Evolutionary conservation across 257 asterid species (phyloP).

Genomic region (Striga asiatica): DNA sequence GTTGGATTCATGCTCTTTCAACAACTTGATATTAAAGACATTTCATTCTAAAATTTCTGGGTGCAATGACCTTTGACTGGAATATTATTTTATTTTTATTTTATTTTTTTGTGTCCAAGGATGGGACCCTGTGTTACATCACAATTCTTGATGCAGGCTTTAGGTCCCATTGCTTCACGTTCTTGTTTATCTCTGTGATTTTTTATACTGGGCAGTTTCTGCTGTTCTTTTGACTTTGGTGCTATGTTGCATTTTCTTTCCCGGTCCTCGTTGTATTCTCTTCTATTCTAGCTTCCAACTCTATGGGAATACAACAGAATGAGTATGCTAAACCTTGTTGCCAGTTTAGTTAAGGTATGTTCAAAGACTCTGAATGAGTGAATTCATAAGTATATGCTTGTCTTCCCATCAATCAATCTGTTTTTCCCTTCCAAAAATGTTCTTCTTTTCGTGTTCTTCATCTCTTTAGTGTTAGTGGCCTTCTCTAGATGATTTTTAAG

Average conservation of each 20-base stretch:
- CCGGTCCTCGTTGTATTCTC: constrained; percentile 12
- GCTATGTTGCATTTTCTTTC: constrained; percentile 1
- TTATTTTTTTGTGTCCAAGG: background rate
- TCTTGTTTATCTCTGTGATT: background rate
- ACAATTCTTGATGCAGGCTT: background rate
- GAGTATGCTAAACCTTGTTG: constrained; percentile 85
- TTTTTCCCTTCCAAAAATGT: background rate
- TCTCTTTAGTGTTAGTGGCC: background rate
- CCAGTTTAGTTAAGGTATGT: constrained; percentile 62
- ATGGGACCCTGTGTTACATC: background rate
- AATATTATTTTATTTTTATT: too few relatives aligned
- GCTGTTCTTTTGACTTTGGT: background rate
- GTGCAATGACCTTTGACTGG: background rate
- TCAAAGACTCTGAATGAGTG: background rate
- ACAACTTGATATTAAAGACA: background rate
- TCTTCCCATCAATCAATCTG: too few relatives aligned
- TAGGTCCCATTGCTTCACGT: background rate
- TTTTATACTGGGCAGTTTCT: background rate
- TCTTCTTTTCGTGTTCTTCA: background rate
- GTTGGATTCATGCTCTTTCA: background rate
- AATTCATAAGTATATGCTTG: background rate
- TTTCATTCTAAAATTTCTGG: background rate
- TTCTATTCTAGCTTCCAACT: constrained; percentile 55
- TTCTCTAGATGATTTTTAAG: background rate
- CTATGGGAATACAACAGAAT: constrained; percentile 65